Evolutionary conservation across 495 filamentous ascomycete genomes (phyloP), one percentile per base, ranked within the genome.

Genomic region (Aspergillus nidulans): DNA sequence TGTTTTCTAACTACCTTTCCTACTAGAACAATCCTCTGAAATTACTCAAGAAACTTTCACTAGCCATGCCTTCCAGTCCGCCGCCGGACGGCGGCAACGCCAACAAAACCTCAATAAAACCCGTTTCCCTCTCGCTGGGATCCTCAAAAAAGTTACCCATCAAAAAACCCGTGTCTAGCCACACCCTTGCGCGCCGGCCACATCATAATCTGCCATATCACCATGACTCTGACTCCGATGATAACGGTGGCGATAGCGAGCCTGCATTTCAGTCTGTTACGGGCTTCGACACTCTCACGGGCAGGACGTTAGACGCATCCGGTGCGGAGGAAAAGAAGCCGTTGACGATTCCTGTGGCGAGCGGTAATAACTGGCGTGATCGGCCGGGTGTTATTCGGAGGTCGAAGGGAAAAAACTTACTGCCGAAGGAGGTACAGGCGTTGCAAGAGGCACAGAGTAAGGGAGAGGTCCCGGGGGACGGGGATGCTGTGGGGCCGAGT

Each of bases 331-430:
- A 56, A 19, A 75, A 79, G 44, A 65, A 68, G 47, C 77, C 80
- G 12, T 69, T 89, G 21, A 77, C 89, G 21, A 94, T 94, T 49
- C 75, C 76, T 12, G 78, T 79, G 12, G 76, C 84, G 53, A 79
- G 77, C 66, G 88, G 87, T 64, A 82, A 85, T 46, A 83, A 91
- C 63, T 90, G 87, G 88, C 82, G 84, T 61, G 84, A 85, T 53
- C 66, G 75, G 10, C 57, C 73, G 1, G 73, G 73, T 8, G 51
- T 63, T 4, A 75, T 85, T 55, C 68, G 76, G 45, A 71, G 71
- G 42, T 74, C 73, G 49, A 81, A 80, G 49, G 74, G 75, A 45
- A 70, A 39, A 18, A 81, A 81, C 48, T 57, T 80, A 7, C 66
- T 85, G 8, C 78, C 79, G 7, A 66, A 71, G 20, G 78, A 81